Conservation (phyloP, 2,329 filamentous ascomycete species). For the Diaporthe capsici region DNA sequence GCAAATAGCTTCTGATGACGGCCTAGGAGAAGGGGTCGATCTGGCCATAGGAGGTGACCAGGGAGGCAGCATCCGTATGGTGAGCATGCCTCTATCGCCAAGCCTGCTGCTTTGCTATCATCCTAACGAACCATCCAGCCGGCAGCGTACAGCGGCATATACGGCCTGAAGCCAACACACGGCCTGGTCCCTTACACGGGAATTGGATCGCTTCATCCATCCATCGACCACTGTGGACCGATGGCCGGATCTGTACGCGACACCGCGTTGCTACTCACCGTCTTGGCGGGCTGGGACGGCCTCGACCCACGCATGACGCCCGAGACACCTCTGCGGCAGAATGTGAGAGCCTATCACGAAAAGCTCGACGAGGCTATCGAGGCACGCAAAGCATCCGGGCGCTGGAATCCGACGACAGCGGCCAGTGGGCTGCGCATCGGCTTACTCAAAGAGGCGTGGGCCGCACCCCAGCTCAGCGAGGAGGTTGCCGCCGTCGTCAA, state of each 20-base stretch:
- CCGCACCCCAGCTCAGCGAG: slow-evolving; percentile 53
- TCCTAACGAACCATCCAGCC: slow-evolving; percentile 44
- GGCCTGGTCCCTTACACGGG: slow-evolving; percentile 66
- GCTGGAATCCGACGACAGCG: slow-evolving; percentile 46
- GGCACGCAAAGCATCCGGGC: slow-evolving; percentile 41
- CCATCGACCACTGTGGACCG: slow-evolving; percentile 61
- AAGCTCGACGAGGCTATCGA: slow-evolving; percentile 47
- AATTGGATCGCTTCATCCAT: slow-evolving; percentile 55
- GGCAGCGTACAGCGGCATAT: slow-evolving; percentile 56
- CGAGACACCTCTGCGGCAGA: slow-evolving; percentile 52
- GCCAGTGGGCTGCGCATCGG: slow-evolving; percentile 60
- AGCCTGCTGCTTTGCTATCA: not conserved
- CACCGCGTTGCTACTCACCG: slow-evolving; percentile 56
- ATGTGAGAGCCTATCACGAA: slow-evolving; percentile 52
- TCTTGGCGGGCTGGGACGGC: slow-evolving; percentile 62
- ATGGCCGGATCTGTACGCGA: slow-evolving; percentile 60
- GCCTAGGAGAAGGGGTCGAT: slow-evolving; percentile 49
- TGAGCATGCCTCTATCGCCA: slow-evolving; percentile 19
- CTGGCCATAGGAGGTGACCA: slow-evolving; percentile 57
- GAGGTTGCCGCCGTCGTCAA: slow-evolving; percentile 55
- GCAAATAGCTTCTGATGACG: not conserved
- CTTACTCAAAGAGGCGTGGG: slow-evolving; percentile 60
- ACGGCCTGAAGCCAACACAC: slow-evolving; percentile 62
- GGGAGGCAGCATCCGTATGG: slow-evolving; percentile 54
- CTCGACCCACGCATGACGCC: slow-evolving; percentile 60